phyloP scores from a whole-genome alignment of 768 basidiomycete species.

The Pisolithus sp. region DNA sequence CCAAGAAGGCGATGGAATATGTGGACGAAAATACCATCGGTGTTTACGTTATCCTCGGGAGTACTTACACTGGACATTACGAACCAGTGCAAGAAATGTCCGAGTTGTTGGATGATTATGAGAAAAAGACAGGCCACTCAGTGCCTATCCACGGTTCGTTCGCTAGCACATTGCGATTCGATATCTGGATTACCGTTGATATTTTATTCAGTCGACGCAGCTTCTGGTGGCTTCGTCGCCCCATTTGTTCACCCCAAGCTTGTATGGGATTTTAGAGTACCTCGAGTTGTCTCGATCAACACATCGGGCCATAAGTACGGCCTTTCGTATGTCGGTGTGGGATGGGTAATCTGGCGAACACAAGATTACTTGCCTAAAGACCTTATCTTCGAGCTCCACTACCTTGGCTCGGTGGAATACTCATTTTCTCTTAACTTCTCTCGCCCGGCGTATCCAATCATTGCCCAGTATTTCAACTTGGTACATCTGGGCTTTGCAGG shows the following conservation, averaged over 20 bases:
- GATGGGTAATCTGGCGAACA: conserved; percentile 60
- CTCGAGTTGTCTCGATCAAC: conserved; percentile 55
- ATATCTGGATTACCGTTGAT: neutral
- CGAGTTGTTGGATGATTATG: conserved; percentile 57
- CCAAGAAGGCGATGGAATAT: conserved; percentile 55
- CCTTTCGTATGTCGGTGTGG: conserved; percentile 49
- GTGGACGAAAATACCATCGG: conserved; percentile 73
- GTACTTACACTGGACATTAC: conserved; percentile 54
- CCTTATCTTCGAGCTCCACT: conserved; percentile 59
- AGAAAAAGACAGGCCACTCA: conserved; percentile 36
- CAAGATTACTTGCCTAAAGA: conserved; percentile 57
- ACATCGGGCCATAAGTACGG: conserved; percentile 58
- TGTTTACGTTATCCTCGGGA: conserved; percentile 53
- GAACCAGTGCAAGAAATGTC: conserved; percentile 87
- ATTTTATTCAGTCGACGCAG: conserved; percentile 41
- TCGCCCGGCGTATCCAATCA: conserved; percentile 53
- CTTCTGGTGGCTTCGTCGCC: conserved; percentile 57
- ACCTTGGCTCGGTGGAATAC: conserved; percentile 59
- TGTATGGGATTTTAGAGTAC: conserved; percentile 54
- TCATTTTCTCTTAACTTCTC: conserved; percentile 64
- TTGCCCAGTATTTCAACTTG: conserved; percentile 60
- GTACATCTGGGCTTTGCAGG: conserved; percentile 55
- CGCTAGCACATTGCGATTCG: conserved; percentile 24
- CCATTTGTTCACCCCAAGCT: conserved; percentile 54
- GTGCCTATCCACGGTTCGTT: conserved; percentile 37